These are phyloP conservation scores for Ampelomyces quisqualis DNA, from an alignment of 2,329 filamentous ascomycete genomes.

Conservation along the genomic window DNA sequence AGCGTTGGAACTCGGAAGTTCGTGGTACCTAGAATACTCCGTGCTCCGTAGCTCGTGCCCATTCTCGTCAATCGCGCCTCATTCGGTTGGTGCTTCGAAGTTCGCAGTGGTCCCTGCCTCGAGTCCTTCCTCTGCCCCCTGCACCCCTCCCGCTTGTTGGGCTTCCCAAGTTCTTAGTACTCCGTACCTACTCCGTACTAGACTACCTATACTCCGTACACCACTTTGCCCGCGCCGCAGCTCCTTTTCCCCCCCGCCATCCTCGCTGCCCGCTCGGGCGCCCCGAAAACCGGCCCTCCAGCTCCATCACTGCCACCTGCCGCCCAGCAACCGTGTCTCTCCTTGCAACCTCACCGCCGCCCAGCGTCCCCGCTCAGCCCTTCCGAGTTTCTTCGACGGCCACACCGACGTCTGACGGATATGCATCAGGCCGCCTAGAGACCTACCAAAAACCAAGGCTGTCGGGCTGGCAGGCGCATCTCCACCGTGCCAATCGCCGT, in stretches of 20 bases:
- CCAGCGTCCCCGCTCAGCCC: too few species aligned
- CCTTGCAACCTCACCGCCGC: too few species aligned
- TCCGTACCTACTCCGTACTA: conserved; percentile 3
- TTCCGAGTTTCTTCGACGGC: conserved; percentile 4
- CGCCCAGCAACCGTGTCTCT: conserved; percentile 14
- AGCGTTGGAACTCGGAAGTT: too few species aligned
- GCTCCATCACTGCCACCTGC: conserved; percentile 7
- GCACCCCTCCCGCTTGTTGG: neutral
- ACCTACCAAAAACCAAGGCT: conserved; percentile 14
- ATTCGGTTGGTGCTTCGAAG: too few species aligned
- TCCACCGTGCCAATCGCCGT: too few species aligned
- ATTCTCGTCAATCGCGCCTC: conserved; percentile 4
- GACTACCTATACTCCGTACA: neutral
- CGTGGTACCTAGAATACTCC: neutral
- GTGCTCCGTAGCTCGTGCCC: neutral
- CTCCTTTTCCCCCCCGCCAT: neutral
- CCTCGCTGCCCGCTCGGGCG: neutral
- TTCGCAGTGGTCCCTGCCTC: neutral
- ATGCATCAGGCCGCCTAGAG: conserved; percentile 30
- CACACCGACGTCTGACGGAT: conserved; percentile 17
- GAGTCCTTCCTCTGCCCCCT: neutral
- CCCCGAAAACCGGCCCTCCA: too few species aligned
- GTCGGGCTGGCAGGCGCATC: conserved; percentile 13
- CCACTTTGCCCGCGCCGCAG: neutral
- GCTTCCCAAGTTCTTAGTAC: neutral